Evolutionary conservation across 768 basidiomycete species (phyloP).

Genomic region (Tricholoma hemisulphureum): DNA sequence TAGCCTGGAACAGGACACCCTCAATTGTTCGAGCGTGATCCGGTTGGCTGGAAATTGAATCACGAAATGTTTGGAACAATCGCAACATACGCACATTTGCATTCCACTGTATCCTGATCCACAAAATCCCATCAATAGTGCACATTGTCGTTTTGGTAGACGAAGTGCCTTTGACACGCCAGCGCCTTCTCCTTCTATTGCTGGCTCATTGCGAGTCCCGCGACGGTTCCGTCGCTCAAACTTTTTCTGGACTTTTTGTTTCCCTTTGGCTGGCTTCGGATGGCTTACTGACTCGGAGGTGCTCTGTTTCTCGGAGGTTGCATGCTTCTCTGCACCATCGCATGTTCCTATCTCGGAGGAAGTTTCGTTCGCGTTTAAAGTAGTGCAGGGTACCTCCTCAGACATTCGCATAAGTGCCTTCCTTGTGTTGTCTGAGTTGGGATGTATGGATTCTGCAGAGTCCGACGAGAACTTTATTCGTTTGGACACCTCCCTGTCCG

Average conservation of each 20-base stretch:
- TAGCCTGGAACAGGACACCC: slow-evolving; percentile 81
- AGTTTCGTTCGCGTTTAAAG: background rate
- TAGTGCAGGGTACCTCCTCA: background rate
- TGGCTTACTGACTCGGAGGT: background rate
- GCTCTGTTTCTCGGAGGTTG: background rate
- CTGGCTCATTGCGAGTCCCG: slow-evolving; percentile 38
- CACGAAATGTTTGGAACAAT: background rate
- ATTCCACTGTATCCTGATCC: slow-evolving; percentile 92
- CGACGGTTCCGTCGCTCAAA: slow-evolving; percentile 40
- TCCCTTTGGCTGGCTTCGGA: slow-evolving; percentile 22
- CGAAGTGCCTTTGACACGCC: slow-evolving; percentile 47
- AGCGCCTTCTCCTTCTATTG: slow-evolving; percentile 19
- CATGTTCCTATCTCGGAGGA: background rate
- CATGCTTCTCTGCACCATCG: background rate
- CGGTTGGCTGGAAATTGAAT: slow-evolving; percentile 54
- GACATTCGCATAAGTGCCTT: background rate
- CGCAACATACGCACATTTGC: slow-evolving; percentile 76
- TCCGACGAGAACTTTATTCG: background rate
- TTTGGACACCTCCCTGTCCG: background rate
- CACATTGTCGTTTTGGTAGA: slow-evolving; percentile 81
- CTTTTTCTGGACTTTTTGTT: slow-evolving; percentile 38
- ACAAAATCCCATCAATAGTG: slow-evolving; percentile 85
- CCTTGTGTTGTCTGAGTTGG: background rate
- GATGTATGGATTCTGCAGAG: background rate
- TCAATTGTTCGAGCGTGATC: slow-evolving; percentile 78